A percentile compares a stretch with the other conserved stretches of the same genome.
These are phyloP conservation scores for Thelephora aurantiotincta DNA, from an alignment of 768 basidiomycete species.

Conservation along the genomic window DNA sequence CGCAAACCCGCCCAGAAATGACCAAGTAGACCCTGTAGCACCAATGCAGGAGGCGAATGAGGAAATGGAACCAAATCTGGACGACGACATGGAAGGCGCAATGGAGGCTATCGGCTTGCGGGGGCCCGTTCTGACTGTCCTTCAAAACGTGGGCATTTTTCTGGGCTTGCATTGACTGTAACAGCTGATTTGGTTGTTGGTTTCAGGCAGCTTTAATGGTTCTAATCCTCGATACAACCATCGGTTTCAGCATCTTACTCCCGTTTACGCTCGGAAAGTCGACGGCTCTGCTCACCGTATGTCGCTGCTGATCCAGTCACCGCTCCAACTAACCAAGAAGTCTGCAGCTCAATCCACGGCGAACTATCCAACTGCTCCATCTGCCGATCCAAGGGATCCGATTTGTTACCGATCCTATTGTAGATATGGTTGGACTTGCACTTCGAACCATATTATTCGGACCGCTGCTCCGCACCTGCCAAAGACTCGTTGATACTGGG, in stretches of 20 bases:
- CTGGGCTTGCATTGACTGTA: conserved; percentile 1
- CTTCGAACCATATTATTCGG: too few relatives aligned
- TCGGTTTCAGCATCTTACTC: conserved; percentile 68
- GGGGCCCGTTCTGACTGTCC: conserved; percentile 67
- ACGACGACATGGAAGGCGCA: conserved; percentile 91
- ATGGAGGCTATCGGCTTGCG: conserved; percentile 89
- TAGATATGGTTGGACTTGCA: conserved; percentile 41
- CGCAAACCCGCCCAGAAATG: conserved; percentile 3
- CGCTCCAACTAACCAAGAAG: conserved; percentile 1
- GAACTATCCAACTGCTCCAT: conserved; percentile 56
- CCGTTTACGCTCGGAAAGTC: conserved; percentile 90
- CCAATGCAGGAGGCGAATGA: conserved; percentile 23
- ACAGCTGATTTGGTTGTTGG: conserved; percentile 2
- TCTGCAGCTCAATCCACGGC: conserved; percentile 55
- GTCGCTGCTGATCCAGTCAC: conserved; percentile 16
- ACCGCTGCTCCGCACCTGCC: too few relatives aligned
- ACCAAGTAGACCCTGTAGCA: neutral
- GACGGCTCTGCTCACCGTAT: conserved; percentile 59
- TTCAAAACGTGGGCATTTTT: conserved; percentile 57
- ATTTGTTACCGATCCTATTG: conserved; percentile 71
- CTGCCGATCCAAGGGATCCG: conserved; percentile 71
- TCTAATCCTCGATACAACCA: conserved; percentile 71
- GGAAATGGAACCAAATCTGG: conserved; percentile 50
- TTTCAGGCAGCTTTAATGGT: conserved; percentile 76
- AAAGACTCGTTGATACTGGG: too few relatives aligned